These are phyloP conservation scores for Melastoma malabathricum DNA, from an alignment of 345 rosid genomes.

Conservation along the genomic window DNA sequence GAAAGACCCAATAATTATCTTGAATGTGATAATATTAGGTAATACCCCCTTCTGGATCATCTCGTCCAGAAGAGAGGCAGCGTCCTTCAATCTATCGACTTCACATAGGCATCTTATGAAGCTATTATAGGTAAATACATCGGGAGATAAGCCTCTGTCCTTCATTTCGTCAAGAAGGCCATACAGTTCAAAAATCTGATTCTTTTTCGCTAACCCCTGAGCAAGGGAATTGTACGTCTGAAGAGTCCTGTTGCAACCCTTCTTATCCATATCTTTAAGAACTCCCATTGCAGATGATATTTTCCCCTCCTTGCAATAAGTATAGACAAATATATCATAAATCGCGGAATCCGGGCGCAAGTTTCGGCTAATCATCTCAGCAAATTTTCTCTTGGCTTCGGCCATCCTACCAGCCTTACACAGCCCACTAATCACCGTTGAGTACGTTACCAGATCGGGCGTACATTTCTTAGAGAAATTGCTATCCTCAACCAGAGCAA, in stretches of 20 bases:
- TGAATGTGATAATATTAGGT: constrained; percentile 65
- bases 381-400: constrained; percentile 68
- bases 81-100: constrained; percentile 65
- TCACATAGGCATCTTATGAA: constrained; percentile 69
- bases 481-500: constrained; percentile 58
- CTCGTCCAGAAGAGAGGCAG: constrained; percentile 62
- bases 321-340: constrained; percentile 59
- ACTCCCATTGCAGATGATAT: constrained; percentile 84
- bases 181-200: constrained; percentile 75
- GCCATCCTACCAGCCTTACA: constrained; percentile 70
- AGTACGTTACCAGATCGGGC: constrained; percentile 69
- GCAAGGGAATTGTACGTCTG: constrained; percentile 84
- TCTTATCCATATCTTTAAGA: constrained; percentile 96
- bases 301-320: constrained; percentile 80
- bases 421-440: constrained; percentile 58
- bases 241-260: constrained; percentile 61
- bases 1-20: constrained; percentile 60
- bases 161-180: constrained; percentile 93
- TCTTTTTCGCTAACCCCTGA: constrained; percentile 62
- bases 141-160: constrained; percentile 75
- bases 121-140: constrained; percentile 64
- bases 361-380: constrained; percentile 66
- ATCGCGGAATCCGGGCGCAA: constrained; percentile 64
- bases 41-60: constrained; percentile 64
- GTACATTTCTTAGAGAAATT: constrained; percentile 43